phyloP scores from a whole-genome alignment of 768 basidiomycete species.

The Trametes cubensis region DNA sequence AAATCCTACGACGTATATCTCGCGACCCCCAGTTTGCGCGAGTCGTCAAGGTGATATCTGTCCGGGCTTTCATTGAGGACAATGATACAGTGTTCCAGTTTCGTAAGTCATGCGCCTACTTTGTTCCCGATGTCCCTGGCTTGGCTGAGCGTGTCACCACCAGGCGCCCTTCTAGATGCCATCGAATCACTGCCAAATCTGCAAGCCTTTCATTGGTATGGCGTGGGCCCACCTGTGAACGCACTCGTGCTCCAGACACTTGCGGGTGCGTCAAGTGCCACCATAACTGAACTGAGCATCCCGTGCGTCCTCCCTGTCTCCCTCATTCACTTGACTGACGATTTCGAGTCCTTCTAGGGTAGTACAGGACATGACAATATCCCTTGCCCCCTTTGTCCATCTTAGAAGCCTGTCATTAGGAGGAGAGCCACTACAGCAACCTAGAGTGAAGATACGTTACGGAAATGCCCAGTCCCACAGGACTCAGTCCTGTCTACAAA shows the following conservation, averaged over 20 bases:
- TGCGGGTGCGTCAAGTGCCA: no score
- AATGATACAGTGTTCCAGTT: background rate
- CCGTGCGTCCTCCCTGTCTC: no score
- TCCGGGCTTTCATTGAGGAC: background rate
- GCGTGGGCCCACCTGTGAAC: no score
- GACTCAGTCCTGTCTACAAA: background rate
- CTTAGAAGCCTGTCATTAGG: background rate
- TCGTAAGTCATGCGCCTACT: background rate
- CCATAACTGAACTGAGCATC: no score
- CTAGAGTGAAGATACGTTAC: background rate
- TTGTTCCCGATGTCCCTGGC: no score
- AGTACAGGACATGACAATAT: background rate
- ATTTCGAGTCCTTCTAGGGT: background rate
- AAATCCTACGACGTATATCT: constrained; percentile 2
- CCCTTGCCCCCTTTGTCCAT: background rate
- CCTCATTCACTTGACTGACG: no score
- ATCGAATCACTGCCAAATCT: no score
- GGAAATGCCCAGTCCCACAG: background rate
- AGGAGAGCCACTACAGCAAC: background rate
- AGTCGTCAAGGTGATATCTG: background rate
- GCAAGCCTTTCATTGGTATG: no score
- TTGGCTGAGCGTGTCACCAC: no score
- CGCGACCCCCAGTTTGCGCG: background rate
- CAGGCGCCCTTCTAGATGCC: no score
- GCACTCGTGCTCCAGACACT: no score